A percentile compares a stretch with the other conserved stretches of the same genome.
Evolutionary conservation across 257 asterid species (phyloP).

Genomic region (Plectranthus barbatus): DNA sequence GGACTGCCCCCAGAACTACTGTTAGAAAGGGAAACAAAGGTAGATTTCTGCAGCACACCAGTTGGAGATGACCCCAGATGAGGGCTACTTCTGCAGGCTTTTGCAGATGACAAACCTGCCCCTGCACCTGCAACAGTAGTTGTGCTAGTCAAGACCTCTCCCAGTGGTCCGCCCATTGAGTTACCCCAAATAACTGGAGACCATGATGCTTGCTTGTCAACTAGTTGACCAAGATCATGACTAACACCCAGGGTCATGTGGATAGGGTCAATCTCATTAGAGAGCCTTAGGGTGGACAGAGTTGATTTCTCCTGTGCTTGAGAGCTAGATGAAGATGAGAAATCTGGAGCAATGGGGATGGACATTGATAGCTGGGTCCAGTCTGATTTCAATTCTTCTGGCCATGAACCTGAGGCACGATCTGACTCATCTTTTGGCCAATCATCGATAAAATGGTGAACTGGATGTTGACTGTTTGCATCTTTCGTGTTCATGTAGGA

Average conservation of each 20-base stretch:
- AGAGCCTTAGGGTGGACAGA: constrained; percentile 39
- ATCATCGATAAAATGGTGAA: constrained; percentile 56
- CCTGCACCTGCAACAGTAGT: neutral
- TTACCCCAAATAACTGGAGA: constrained; percentile 60
- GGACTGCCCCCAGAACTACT: constrained; percentile 76
- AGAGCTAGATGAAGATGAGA: constrained; percentile 48
- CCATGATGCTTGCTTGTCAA: constrained; percentile 49
- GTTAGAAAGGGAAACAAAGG: constrained; percentile 38
- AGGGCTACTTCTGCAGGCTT: constrained; percentile 32
- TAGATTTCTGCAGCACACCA: constrained; percentile 60
- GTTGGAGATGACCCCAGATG: constrained; percentile 60
- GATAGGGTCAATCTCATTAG: constrained; percentile 45
- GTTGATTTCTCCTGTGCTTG: constrained; percentile 45
- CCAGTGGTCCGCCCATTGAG: constrained; percentile 80
- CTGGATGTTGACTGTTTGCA: constrained; percentile 28
- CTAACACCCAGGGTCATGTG: constrained; percentile 52
- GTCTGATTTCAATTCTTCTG: constrained; percentile 53
- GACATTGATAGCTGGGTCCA: constrained; percentile 96
- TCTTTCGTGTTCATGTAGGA: constrained; percentile 41
- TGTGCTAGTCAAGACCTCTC: constrained; percentile 65
- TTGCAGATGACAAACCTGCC: constrained; percentile 12
- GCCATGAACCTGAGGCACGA: constrained; percentile 42
- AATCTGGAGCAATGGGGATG: constrained; percentile 55
- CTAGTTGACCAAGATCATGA: neutral
- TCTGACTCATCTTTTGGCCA: constrained; percentile 54